Conservation (phyloP, 1,284 basidiomycete genomes). For the Ceratobasidium sp. region DNA sequence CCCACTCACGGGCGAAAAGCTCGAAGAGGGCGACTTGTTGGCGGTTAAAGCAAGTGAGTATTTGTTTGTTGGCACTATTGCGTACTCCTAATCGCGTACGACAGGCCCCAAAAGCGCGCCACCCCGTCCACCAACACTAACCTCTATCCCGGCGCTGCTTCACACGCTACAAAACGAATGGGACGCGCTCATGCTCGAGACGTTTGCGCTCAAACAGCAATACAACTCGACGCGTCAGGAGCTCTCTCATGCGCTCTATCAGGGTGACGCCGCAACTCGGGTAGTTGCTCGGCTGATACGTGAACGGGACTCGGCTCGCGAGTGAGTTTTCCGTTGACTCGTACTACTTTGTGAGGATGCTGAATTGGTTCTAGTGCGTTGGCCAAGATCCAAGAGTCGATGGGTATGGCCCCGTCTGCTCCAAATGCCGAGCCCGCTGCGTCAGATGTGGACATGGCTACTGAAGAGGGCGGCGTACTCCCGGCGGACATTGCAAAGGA, state of each 20-base stretch:
- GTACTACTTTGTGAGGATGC: conserved; percentile 41
- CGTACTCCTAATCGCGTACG: conserved; percentile 5
- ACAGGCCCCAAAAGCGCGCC: conserved; percentile 79
- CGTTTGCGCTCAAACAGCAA: conserved; percentile 85
- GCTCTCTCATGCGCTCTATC: conserved; percentile 93
- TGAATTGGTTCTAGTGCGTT: conserved; percentile 68
- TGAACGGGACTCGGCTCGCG: conserved; percentile 96
- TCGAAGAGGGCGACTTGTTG: conserved; percentile 90
- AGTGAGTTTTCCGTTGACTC: conserved; percentile 65
- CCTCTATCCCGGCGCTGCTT: conserved; percentile 91
- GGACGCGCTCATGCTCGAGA: conserved; percentile 90
- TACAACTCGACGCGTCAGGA: conserved; percentile 90
- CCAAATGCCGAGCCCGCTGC: conserved; percentile 49
- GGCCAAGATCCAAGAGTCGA: conserved; percentile 85
- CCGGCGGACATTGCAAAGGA: conserved; percentile 75
- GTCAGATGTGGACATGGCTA: conserved; percentile 85
- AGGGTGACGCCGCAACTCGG: conserved; percentile 95
- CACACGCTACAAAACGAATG: conserved; percentile 96
- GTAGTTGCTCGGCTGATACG: conserved; percentile 93
- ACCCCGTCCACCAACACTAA: conserved; percentile 87
- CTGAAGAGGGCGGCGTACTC: conserved; percentile 63
- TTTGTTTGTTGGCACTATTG: conserved; percentile 18
- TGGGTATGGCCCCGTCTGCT: conserved; percentile 71
- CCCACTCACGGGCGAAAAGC: conserved; percentile 91
- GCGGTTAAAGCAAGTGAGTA: conserved; percentile 91